phyloP scores from a whole-genome alignment of 306 rosid genomes.

The Dryas octopetala region DNA sequence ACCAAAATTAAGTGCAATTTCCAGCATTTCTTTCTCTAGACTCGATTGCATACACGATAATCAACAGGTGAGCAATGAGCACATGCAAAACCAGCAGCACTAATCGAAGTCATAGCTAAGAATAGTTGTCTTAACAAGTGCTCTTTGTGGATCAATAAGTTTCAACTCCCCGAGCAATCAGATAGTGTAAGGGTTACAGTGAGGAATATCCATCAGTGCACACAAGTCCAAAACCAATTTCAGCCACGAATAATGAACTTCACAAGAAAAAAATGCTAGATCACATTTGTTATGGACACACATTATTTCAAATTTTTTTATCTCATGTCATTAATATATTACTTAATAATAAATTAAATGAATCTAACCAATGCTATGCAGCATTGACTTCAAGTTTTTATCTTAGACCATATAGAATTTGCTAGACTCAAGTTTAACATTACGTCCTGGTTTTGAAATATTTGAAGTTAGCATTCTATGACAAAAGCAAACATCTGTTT shows the following conservation, averaged over 20 bases:
- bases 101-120: background rate
- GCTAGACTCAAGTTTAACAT: background rate
- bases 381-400: too few species aligned
- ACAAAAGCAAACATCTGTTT: background rate
- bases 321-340: too few species aligned
- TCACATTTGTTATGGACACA: background rate
- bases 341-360: too few species aligned
- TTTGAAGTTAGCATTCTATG: background rate
- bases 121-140: background rate
- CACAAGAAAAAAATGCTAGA: too few species aligned
- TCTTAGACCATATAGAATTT: background rate
- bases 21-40: background rate
- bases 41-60: background rate
- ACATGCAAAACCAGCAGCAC: background rate
- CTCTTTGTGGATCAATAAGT: background rate
- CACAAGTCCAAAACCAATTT: background rate
- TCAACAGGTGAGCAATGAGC: background rate
- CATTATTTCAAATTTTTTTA: background rate
- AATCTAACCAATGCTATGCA: too few species aligned
- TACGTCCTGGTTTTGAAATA: background rate
- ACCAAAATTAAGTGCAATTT: slow-evolving; percentile 8
- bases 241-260: background rate
- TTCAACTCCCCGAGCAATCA: background rate
- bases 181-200: background rate
- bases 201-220: background rate